These are phyloP conservation scores for Cryptosporidium parvum DNA, from an alignment of 169 alveolate genomes.

Conservation along the genomic window DNA sequence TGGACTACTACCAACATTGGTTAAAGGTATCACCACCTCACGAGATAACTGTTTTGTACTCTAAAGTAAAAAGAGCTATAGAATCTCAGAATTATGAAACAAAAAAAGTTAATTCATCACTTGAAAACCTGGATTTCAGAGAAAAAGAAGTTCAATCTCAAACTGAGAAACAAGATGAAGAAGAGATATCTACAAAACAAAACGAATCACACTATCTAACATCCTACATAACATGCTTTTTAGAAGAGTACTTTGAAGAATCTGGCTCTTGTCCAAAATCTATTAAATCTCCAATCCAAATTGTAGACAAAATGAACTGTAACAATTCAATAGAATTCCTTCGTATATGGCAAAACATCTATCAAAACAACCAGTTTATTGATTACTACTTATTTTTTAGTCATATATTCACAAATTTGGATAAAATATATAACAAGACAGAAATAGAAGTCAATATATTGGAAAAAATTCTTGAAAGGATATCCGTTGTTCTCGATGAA, in stretches of 20 bases:
- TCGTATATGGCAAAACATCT: slow-evolving; percentile 51
- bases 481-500: slow-evolving; percentile 43
- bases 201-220: background rate
- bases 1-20: slow-evolving; percentile 3
- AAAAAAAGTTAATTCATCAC: background rate
- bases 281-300: slow-evolving; percentile 4
- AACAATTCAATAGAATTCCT: slow-evolving; percentile 31
- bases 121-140: background rate
- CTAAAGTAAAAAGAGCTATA: background rate
- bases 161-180: background rate
- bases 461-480: slow-evolving; percentile 28
- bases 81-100: background rate
- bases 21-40: slow-evolving; percentile 33
- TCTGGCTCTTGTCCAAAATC: background rate
- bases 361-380: background rate
- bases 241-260: background rate
- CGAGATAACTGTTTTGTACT: background rate
- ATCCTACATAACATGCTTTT: slow-evolving; percentile 1
- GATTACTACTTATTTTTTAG: slow-evolving; percentile 45
- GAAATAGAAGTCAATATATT: slow-evolving; percentile 23
- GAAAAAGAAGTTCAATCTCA: background rate
- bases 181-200: background rate
- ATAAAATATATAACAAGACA: background rate
- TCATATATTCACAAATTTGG: background rate
- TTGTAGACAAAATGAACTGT: background rate